Base-by-base conservation (phyloP, 129 eudicot species). In the Scalesia atractyloides region DNA sequence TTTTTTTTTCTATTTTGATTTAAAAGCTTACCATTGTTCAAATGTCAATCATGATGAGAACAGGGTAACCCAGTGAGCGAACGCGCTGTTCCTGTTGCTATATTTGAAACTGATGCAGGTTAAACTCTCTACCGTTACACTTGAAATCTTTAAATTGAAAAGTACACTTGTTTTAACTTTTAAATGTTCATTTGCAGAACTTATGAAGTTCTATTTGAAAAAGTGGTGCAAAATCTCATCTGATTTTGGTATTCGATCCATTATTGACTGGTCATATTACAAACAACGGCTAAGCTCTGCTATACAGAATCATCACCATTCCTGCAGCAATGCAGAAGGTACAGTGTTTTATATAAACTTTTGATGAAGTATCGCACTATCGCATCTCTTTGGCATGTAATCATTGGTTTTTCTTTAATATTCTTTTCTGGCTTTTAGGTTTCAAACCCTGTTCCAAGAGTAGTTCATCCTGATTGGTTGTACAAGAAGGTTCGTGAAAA, bases 301-400 rank as follows among this genome's bases (percentile, higher is more conserved):
- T 34, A 95, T 95, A 73, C 99, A 95, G 66, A 95, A 91, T 85
- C 53, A 85, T 95, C 64, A 95, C 99, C 24, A 95, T 95, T 80
- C 99, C 99, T 68, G 99, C 99, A 63, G 99, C 99, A 51, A 91
- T 91, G 96, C 99, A 95, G 83, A 95, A 91, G 97, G 99, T 95
- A 26, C 64, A 36, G 20, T 65, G 59, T 57, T 37, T 73, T 60
- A 69, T 53, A 39, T 57, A 46, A 47, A 43, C 16, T 14, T 64
- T 69, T 22, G 26, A 0, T 77, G 51, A 60, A 64, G 53, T 79
- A 73, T 20, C 60, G 20, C 16, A 30, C 26, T 24, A 24, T n/a
- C 18, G 13, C 19, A 20, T 30, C 26, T 73, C 70, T 70, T 76
- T 75, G 68, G 47, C 22, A 6, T 72, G 74, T 72, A 24, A 73